phyloP scores from a whole-genome alignment of 2,329 filamentous ascomycete species.

The Emydomyces testavorans region DNA sequence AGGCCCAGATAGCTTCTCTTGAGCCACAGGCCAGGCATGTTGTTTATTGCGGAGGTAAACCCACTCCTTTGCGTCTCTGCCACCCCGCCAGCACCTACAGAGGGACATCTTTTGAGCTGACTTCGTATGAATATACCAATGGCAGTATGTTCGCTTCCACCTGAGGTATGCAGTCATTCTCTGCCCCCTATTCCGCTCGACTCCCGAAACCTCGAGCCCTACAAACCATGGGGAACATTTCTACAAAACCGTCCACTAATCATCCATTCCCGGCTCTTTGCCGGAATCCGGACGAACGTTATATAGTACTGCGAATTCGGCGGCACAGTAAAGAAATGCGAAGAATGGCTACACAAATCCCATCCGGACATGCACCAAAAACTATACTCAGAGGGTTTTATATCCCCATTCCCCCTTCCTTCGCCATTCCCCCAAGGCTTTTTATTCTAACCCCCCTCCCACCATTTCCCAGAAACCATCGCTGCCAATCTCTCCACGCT shows the following conservation, averaged over 20 bases:
- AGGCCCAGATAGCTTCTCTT: slow-evolving; percentile 6
- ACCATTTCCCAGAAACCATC: slow-evolving; percentile 52
- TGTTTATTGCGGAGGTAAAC: slow-evolving; percentile 51
- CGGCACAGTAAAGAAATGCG: slow-evolving; percentile 89
- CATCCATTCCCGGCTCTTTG: neutral
- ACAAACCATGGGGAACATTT: neutral
- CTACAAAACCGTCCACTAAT: neutral
- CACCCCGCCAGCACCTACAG: slow-evolving; percentile 4
- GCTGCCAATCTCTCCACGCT: slow-evolving; percentile 75
- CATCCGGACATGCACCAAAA: slow-evolving; percentile 61
- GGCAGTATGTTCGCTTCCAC: slow-evolving; percentile 53
- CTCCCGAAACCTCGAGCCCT: neutral
- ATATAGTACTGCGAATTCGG: slow-evolving; percentile 96
- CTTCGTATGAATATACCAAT: neutral
- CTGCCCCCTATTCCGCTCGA: neutral
- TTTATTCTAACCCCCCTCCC: neutral
- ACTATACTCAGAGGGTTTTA: slow-evolving; percentile 73
- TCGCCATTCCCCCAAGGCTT: neutral
- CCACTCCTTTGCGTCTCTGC: neutral
- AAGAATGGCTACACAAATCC: slow-evolving; percentile 78
- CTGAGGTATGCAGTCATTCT: slow-evolving; percentile 46
- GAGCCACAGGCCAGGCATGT: slow-evolving; percentile 44
- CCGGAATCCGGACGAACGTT: neutral
- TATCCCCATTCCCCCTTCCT: neutral
- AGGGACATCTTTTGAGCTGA: neutral